Conservation (phyloP, 2,329 filamentous ascomycete species). For the Aspergillus sp. region DNA sequence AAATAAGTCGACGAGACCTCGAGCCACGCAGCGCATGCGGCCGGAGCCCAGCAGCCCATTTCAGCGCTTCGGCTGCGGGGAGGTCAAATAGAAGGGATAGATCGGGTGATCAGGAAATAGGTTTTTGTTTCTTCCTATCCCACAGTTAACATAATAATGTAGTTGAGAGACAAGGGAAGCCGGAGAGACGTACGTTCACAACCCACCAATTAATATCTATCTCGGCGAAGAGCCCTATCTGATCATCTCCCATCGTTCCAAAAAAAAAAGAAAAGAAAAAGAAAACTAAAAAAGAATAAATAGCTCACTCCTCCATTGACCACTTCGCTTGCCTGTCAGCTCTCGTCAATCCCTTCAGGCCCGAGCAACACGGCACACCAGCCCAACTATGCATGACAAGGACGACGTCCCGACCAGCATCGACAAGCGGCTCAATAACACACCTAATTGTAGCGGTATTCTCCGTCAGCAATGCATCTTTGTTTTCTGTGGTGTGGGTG, state of each 20-base stretch:
- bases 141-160: neutral
- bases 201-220: neutral
- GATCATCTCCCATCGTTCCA: neutral
- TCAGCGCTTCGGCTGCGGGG: neutral
- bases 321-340: neutral
- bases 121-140: neutral
- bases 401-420: neutral
- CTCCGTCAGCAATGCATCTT: neutral
- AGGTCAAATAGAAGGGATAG: neutral
- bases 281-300: neutral
- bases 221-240: neutral
- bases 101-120: neutral
- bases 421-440: neutral
- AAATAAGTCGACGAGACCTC: neutral
- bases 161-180: neutral
- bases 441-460: neutral
- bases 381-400: neutral
- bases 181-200: neutral
- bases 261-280: too few species aligned
- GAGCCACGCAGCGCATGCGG: neutral
- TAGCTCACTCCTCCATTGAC: neutral
- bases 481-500: neutral
- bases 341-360: neutral
- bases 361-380: neutral
- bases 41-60: neutral